Evolutionary conservation across 2,329 filamentous ascomycete genomes (phyloP), one percentile per base, ranked within the genome.

Genomic region (Cercospora sesami): DNA sequence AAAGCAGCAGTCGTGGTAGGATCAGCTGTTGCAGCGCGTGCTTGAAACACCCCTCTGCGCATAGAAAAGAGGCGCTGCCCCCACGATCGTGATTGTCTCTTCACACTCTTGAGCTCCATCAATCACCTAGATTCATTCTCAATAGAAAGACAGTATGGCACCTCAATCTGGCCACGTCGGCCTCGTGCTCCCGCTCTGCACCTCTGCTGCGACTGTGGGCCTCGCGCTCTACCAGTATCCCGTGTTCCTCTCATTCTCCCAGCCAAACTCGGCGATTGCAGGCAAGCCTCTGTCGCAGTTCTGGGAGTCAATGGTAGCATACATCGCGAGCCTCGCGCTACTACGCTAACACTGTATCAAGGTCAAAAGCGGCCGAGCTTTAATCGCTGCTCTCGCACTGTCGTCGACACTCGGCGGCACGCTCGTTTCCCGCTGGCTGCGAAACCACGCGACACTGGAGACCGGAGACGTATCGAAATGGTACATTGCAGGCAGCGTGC

Each of bases 181-280:
- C 65, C 72, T 77, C 31, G 72, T 77, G 59, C 65, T 76, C 6
- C 75, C 75, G 10, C 69, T 77, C 28, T 75, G 73, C 68, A 75
- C 74, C 6, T 73, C 72, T 30, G 73, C 73, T 36, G 75, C 75
- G 12, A 75, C 74, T n/a, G 67, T 77, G 63, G 75, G 74, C 21
- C 71, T 76, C 3, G 72, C 75, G 16, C 66, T 75, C 12, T 74
- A 74, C 65, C 74, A 76, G 60, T 75, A 72, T 57, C 73, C 75
- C 21, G 62, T 76, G n/a, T 74, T 76, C 68, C 28, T 71, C 33
- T 63, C 72, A 16, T 75, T 76, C 66, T 67, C 76, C 3, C 62
- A 57, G 33, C 66, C 68, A 26, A 60, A 65, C 23, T 59, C 68
- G 36, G 58, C 70, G 16, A 68, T 75, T 36, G 67, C 73, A 21